Base-by-base conservation (phyloP, 352 stramenopile genomes). In the Phytophthora podocarpi region DNA sequence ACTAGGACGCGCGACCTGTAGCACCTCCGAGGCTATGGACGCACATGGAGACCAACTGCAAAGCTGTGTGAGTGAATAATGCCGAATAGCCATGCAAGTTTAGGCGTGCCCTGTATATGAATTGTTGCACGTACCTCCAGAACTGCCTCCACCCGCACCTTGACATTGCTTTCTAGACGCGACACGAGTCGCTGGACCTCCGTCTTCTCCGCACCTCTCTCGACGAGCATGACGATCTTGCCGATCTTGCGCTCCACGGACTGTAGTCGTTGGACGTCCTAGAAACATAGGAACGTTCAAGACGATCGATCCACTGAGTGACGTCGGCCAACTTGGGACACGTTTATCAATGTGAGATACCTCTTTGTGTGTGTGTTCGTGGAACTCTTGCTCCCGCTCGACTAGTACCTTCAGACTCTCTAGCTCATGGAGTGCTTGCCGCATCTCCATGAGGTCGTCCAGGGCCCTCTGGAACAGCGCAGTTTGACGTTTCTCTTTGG, bases 121-220 rank as follows among this genome's bases (percentile, higher is more conserved):
- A n/a, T 23, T 39, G 12, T 7, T 40, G 21, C 24, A 60, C 57
- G 36, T 42, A 89, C 79, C 76, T 89, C 76, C 0, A 85, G 70
- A 15, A 89, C 64, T 8, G 74, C 70, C 27, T 85, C 79, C 16
- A 89, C 65, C 3, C 76, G 79, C 15, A 58, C 49, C 51, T 85
- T 86, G 9, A 89, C 52, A 31, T 68, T 80, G 39, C 50, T 69
- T 54, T 85, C 74, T 8, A 80, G 42, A 18, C 70, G 69, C 28
- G 73, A 67, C 2, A 89, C 35, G 18, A 77, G 54, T n/a, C 64
- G 59, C 32, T 80, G 56, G 9, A 85, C 59, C 35, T 85, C 72
- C 3, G 31, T 40, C 23, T 66, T 72, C 18, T 87, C 74, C 5
- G 59, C 52, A 6, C 49, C 31, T n/a, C 51, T 57, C 56, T 87